Evolutionary conservation across 2,329 filamentous ascomycete genomes (phyloP).

Genomic region (Metarhizium guizhouense): DNA sequence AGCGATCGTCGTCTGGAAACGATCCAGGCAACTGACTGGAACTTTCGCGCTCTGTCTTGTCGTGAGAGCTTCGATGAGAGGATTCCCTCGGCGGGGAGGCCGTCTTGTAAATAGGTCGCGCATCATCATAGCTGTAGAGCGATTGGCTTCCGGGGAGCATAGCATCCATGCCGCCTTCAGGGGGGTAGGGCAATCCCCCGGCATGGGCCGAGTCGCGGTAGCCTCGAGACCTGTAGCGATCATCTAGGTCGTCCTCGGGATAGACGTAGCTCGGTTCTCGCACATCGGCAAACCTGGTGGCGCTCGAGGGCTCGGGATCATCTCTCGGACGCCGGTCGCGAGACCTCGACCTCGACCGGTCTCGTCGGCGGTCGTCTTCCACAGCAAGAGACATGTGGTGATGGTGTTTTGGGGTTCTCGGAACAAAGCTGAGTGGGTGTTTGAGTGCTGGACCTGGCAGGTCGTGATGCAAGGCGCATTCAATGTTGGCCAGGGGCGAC

Average conservation of each 20-base stretch:
- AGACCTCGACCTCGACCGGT: slow-evolving; percentile 39
- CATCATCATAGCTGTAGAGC: slow-evolving; percentile 31
- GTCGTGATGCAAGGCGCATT: neutral
- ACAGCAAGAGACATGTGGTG: slow-evolving; percentile 41
- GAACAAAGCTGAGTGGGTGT: too few relatives aligned
- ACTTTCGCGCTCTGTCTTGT: slow-evolving; percentile 21
- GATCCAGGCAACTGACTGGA: slow-evolving; percentile 19
- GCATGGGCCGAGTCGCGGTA: slow-evolving; percentile 22
- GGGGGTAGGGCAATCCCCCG: slow-evolving; percentile 26
- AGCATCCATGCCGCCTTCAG: slow-evolving; percentile 25
- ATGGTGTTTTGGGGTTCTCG: neutral
- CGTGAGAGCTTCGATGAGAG: slow-evolving; percentile 24
- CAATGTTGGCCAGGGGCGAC: too few relatives aligned
- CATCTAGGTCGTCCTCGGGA: slow-evolving; percentile 32
- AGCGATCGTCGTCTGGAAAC: slow-evolving; percentile 22
- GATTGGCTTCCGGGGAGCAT: slow-evolving; percentile 28
- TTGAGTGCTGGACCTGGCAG: slow-evolving; percentile 1
- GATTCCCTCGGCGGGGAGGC: slow-evolving; percentile 25
- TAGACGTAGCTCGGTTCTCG: slow-evolving; percentile 33
- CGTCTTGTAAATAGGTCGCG: slow-evolving; percentile 22
- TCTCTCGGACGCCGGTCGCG: slow-evolving; percentile 24
- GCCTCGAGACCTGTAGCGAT: slow-evolving; percentile 21
- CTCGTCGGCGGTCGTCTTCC: slow-evolving; percentile 33
- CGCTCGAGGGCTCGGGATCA: slow-evolving; percentile 20
- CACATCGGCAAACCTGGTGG: slow-evolving; percentile 27